phyloP scores from a whole-genome alignment of 1,284 basidiomycete species.

The Melampsora americana region DNA sequence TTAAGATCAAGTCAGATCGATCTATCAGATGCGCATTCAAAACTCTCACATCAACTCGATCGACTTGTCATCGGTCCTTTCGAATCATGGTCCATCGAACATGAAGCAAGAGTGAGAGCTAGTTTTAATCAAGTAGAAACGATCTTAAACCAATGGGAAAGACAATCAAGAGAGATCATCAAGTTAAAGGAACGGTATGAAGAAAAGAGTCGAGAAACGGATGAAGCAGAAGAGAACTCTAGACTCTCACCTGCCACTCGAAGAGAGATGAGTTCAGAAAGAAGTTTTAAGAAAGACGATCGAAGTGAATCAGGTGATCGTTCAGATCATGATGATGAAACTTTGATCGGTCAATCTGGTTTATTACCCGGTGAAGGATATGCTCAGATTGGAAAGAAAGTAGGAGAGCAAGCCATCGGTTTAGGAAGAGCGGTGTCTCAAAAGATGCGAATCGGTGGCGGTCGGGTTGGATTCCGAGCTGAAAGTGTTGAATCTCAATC shows the following conservation, averaged over 20 bases:
- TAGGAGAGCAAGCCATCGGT: conserved; percentile 39
- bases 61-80: conserved; percentile 34
- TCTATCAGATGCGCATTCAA: conserved; percentile 21
- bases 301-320: neutral
- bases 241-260: conserved; percentile 37
- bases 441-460: conserved; percentile 34
- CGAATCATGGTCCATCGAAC: conserved; percentile 35
- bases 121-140: conserved; percentile 21
- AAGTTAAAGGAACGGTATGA: conserved; percentile 29
- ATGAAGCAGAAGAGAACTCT: conserved; percentile 39
- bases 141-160: conserved; percentile 34
- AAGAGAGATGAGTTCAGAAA: neutral
- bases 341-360: neutral
- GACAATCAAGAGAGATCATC: conserved; percentile 25
- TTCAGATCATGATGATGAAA: neutral
- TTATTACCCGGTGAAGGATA: conserved; percentile 14
- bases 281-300: neutral
- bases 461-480: conserved; percentile 26
- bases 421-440: conserved; percentile 34
- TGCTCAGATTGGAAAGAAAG: conserved; percentile 26
- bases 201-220: conserved; percentile 19
- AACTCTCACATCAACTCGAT: conserved; percentile 37
- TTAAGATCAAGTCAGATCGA: conserved; percentile 33
- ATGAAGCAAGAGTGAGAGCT: conserved; percentile 14
- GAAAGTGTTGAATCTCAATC: neutral